Evolutionary conservation across 257 asterid species (phyloP).

Genomic region (Solanum lycopersicoides): DNA sequence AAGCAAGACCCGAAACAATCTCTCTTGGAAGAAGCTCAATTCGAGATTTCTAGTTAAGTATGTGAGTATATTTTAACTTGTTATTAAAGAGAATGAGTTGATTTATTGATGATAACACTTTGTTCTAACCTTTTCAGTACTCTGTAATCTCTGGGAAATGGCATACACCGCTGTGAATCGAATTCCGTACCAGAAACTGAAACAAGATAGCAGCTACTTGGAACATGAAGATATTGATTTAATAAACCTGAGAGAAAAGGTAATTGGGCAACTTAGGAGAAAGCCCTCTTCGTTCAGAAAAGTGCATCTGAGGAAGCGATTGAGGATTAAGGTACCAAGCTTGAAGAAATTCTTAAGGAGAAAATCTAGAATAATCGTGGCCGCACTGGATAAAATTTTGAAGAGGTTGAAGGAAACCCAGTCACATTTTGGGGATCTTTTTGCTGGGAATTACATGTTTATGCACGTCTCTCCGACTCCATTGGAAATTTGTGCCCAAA

Average conservation of each 20-base stretch:
- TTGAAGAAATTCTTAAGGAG: conserved; percentile 39
- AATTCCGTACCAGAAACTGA: conserved; percentile 40
- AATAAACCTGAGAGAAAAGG: conserved; percentile 17
- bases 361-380: conserved; percentile 29
- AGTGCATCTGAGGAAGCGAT: conserved; percentile 15
- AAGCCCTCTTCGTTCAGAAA: conserved; percentile 8
- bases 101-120: background rate
- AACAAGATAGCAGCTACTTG: conserved; percentile 22
- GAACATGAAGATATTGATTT: conserved; percentile 2
- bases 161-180: conserved; percentile 8
- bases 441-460: conserved; percentile 85
- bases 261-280: conserved; percentile 21
- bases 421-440: conserved; percentile 67
- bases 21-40: background rate
- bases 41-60: background rate
- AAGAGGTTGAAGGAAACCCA: conserved; percentile 69
- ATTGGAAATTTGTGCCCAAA: conserved; percentile 9
- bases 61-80: background rate
- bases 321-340: conserved; percentile 26
- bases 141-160: conserved; percentile 2
- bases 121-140: background rate
- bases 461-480: conserved; percentile 80
- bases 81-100: background rate
- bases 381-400: conserved; percentile 40
- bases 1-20: background rate